Percentiles rank a stretch among this genome's conserved stretches.
phyloP scores from a whole-genome alignment of 177 flowering plant genomes.

The Vitis hybrid region DNA sequence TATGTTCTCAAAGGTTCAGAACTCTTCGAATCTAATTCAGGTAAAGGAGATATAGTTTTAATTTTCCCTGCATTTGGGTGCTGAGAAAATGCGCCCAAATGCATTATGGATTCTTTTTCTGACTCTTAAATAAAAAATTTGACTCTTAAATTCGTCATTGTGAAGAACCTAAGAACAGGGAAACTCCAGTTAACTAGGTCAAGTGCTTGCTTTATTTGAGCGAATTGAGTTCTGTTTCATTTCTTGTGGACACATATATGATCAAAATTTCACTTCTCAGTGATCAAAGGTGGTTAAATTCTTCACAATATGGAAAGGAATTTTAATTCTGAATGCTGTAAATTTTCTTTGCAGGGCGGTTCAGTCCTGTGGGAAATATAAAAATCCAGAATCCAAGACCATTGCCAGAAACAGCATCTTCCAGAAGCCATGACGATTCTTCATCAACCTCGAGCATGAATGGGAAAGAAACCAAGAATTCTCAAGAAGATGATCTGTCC shows the following conservation, averaged over 20 bases:
- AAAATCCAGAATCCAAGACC: conserved; percentile 49
- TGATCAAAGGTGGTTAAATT: not conserved
- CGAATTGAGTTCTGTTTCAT: too few species aligned
- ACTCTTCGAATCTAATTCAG: conserved; percentile 70
- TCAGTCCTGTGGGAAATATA: conserved; percentile 34
- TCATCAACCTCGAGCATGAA: conserved; percentile 68
- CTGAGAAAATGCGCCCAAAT: not conserved
- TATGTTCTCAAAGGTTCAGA: conserved; percentile 97
- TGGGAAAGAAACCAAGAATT: conserved; percentile 50
- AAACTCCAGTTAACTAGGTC: not conserved
- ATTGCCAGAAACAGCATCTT: conserved; percentile 54
- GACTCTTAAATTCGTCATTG: too few species aligned
- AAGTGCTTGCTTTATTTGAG: not conserved
- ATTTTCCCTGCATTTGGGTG: not conserved
- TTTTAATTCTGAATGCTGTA: not conserved
- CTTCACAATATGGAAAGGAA: not conserved
- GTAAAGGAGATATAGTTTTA: conserved; percentile 21
- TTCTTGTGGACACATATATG: too few species aligned
- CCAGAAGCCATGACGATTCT: conserved; percentile 67
- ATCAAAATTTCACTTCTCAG: too few species aligned
- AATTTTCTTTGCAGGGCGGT: conserved; percentile 35
- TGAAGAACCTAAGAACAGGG: too few species aligned
- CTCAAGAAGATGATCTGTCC: conserved; percentile 70
- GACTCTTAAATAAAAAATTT: too few species aligned
- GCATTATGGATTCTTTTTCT: too few species aligned